Evolutionary conservation across 108 stramenopile genomes (phyloP), one percentile per base, ranked within the genome.

Genomic region (Nitzschia sp.): DNA sequence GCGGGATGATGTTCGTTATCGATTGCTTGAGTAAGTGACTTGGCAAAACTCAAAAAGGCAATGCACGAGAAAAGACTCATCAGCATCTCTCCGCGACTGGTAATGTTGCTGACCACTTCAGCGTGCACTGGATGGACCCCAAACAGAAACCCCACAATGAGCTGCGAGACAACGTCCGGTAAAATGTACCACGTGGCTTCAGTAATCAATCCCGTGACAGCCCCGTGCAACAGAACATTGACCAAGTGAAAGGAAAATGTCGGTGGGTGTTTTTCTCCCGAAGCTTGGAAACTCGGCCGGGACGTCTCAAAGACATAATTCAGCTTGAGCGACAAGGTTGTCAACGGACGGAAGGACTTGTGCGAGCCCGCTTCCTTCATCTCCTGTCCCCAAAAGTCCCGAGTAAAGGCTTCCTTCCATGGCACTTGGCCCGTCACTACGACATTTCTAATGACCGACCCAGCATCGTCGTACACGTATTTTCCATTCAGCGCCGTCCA

Each of bases 71-170:
- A 84, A 17, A 73, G 15, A 19, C 73, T 72, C 83, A 84, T 84
- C 11, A 84, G 59, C 45, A 84, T 2, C 66, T 84, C 83, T 1
- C 83, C 83, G 33, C 83, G 78, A 73, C 83, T 84, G 26, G 83
- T 84, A 53, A 84, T 71, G 38, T 82, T 84, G 72, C 71, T 73
- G n/a, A 84, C 83, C 22, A 71, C 78, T 52, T 84, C 83, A 54
- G 78, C 78, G 53, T 84, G 83, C 0, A 84, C 83, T 1, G 83
- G 83, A 71, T 84, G 83, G 25, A 84, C 25, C 8, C 68, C 83
- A 71, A 84, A 84, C 9, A 80, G 33, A 25, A 73, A 58, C 1
- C 83, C 83, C 0, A 78, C 74, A 38, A 80, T 54, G 15, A 84
- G 38, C 33, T 76, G 79, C 31, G 67, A 58, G 4, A 76, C 31